Evolutionary conservation across 2,329 filamentous ascomycete species (phyloP).

Genomic region (Cercospora sp.): DNA sequence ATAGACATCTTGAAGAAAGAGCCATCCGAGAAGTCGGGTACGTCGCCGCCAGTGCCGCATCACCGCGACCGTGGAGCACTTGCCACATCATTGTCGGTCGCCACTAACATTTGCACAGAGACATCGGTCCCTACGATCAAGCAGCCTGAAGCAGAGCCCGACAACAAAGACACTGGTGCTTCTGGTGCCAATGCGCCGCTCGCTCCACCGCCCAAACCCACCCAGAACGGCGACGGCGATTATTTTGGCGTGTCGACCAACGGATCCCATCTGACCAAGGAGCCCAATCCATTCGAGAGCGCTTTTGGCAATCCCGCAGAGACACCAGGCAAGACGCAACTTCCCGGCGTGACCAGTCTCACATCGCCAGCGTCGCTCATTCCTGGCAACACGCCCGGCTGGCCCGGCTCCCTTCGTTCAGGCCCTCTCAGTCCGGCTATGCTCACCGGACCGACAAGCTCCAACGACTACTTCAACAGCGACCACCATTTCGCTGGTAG

Average conservation of each 20-base stretch:
- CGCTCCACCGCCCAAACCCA: conserved; percentile 53
- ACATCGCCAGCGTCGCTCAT: conserved; percentile 85
- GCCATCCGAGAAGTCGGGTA: conserved; percentile 25
- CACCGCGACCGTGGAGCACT: neutral
- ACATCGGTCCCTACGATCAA: conserved; percentile 38
- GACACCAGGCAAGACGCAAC: conserved; percentile 75
- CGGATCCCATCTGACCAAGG: conserved; percentile 61
- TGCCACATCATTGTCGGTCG: conserved; percentile 8
- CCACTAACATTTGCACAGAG: conserved; percentile 17
- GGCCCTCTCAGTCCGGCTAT: conserved; percentile 96
- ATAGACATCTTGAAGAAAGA: conserved; percentile 27
- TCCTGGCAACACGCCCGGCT: conserved; percentile 73
- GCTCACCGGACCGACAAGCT: conserved; percentile 75
- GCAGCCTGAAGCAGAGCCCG: conserved; percentile 35
- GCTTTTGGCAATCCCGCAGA: conserved; percentile 77
- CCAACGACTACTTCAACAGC: conserved; percentile 74
- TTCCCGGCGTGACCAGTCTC: conserved; percentile 86
- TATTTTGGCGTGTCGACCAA: conserved; percentile 52
- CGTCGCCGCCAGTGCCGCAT: conserved; percentile 11
- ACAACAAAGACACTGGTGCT: conserved; percentile 35
- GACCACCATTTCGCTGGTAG: conserved; percentile 78
- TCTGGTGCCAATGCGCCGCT: conserved; percentile 50
- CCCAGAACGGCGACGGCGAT: conserved; percentile 48
- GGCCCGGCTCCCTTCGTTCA: conserved; percentile 83
- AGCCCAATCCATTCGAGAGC: conserved; percentile 96